Base-by-base conservation (phyloP, 371 early-diverging fungal genomes). In the Sporodiniella umbellata region DNA sequence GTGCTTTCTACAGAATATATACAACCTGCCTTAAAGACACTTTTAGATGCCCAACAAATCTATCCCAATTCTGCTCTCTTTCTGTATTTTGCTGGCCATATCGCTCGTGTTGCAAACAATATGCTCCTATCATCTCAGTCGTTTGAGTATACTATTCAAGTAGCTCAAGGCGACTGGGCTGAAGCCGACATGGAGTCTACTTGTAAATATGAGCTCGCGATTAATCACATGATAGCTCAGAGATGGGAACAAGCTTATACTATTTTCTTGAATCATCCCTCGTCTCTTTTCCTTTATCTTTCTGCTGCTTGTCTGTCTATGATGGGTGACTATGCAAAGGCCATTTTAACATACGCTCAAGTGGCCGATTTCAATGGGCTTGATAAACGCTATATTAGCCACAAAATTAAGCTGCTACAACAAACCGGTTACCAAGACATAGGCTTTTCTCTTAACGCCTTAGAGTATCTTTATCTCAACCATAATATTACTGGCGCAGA, bases 381-480 rank as follows among this genome's bases (percentile, higher is more conserved):
- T n/a, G n/a, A n/a, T n/a, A n/a, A 84, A 33, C 68, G 66, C 6
- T 84, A 81, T 31, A 68, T 80, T 2, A 45, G 71, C 24, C 71
- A 80, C 10, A 84, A 84, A 40, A 56, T 79, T 14, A 65, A 73
- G 17, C 21, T 69, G 14, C 70, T 80, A 53, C 72, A 78, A 23
- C 60, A 65, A 6, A 71, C 61, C 12, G 76, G 71, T 0, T 81
- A 78, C 44, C 75, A 79, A 43, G 72, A 75, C 48, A 60, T 75
- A 51, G 72, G 69, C 28, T 69, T 75, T 63, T 70, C 69, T 24
- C 51, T 80, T 45, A 79, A 78, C 18, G 80, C 78, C 4, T 53
- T 82, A 3, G 85, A 84, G 50, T 80, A 81, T 18, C 47, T 84
- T 8, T 73, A 76, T 44, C 60, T 84, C 35, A 77, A 67, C 79